Conservation (phyloP, 2,329 filamentous ascomycete species). For the Xylaria sp. region DNA sequence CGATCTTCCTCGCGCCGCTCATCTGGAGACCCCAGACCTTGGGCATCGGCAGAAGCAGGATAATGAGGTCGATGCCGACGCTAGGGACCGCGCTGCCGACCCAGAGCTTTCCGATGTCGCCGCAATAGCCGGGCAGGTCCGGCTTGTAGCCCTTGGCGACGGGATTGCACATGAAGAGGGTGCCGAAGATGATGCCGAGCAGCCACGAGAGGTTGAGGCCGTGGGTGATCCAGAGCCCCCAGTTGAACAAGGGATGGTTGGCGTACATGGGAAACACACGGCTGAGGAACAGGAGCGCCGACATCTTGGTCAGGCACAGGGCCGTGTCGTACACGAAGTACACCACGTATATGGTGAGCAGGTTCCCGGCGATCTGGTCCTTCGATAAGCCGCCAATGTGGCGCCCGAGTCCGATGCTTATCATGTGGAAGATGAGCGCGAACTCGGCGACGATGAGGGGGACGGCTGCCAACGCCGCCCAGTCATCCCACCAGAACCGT, state of each 20-base stretch:
- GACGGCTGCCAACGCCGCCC: slow-evolving; percentile 23
- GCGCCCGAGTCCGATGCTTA: slow-evolving; percentile 15
- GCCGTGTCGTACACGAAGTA: not conserved
- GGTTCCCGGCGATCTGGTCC: not conserved
- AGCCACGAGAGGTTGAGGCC: slow-evolving; percentile 34
- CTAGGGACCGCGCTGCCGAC: slow-evolving; percentile 34
- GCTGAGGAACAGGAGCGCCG: slow-evolving; percentile 14
- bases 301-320: not conserved
- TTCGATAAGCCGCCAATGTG: slow-evolving; percentile 3
- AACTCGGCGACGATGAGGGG: slow-evolving; percentile 6
- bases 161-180: slow-evolving; percentile 35
- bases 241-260: slow-evolving; percentile 20
- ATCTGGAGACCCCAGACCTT: slow-evolving; percentile 37
- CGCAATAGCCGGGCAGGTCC: slow-evolving; percentile 20
- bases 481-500: slow-evolving; percentile 33
- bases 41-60: slow-evolving; percentile 36
- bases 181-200: slow-evolving; percentile 32
- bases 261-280: slow-evolving; percentile 23
- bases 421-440: slow-evolving; percentile 12
- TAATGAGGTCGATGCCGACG: slow-evolving; percentile 37
- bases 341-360: slow-evolving; percentile 4
- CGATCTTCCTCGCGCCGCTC: slow-evolving; percentile 23
- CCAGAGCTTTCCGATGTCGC: not conserved
- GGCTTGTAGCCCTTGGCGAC: slow-evolving; percentile 26
- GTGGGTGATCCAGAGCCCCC: slow-evolving; percentile 14